phyloP scores from a whole-genome alignment of 139 green algal species.

The Closterium sp. region DNA sequence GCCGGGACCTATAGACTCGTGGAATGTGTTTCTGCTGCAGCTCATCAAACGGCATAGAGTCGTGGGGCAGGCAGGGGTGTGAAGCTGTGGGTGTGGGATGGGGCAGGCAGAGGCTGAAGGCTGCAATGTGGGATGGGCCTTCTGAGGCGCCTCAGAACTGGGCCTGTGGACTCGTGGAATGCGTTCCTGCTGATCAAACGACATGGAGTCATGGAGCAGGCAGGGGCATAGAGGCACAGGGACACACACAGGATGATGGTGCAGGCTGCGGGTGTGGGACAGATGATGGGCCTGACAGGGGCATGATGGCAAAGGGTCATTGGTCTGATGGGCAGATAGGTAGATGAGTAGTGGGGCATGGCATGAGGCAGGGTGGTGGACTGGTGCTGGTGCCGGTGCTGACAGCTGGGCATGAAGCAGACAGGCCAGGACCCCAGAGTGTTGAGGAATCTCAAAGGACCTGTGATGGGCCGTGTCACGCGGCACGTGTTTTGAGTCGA shows the following conservation, averaged over 20 bases:
- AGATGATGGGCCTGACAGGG: neutral
- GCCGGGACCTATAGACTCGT: conserved; percentile 18
- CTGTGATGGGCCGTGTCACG: too few species aligned
- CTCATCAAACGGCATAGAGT: neutral
- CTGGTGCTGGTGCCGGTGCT: too few species aligned
- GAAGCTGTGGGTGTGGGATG: neutral
- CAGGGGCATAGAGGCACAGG: neutral
- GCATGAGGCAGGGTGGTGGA: too few species aligned
- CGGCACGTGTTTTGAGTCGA: too few species aligned
- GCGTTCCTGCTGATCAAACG: conserved; percentile 27
- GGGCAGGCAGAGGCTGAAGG: neutral
- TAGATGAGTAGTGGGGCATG: neutral
- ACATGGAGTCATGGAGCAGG: too few species aligned
- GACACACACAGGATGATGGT: neutral
- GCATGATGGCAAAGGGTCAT: too few species aligned
- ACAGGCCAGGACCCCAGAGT: too few species aligned
- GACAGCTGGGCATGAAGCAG: too few species aligned
- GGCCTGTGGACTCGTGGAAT: conserved; percentile 16
- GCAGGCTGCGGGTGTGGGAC: neutral
- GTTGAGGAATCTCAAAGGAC: too few species aligned
- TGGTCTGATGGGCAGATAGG: neutral
- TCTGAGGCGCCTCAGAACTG: neutral
- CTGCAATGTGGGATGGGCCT: too few species aligned
- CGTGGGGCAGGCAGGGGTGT: neutral
- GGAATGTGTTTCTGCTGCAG: conserved; percentile 41